phyloP scores from a whole-genome alignment of 257 asterid genomes.

The Eucommia ulmoides region DNA sequence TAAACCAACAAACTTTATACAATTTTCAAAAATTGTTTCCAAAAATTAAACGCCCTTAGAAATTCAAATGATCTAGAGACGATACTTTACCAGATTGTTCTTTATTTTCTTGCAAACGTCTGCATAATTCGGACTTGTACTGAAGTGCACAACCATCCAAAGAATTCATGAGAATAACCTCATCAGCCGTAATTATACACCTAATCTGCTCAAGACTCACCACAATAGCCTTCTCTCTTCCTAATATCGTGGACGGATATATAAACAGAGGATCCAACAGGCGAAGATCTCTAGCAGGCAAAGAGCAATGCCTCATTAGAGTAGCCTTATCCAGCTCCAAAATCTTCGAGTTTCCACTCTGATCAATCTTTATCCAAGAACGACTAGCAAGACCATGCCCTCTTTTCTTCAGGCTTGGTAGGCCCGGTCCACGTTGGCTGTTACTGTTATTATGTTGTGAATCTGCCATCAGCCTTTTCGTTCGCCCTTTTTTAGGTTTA shows the following conservation, averaged over 20 bases:
- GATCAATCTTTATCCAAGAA: conserved; percentile 88
- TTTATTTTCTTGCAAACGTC: conserved; percentile 70
- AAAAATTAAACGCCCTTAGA: too few species aligned
- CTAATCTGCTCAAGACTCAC: conserved; percentile 92
- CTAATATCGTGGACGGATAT: conserved; percentile 81
- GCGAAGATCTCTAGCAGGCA: conserved; percentile 97
- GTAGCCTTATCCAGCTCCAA: conserved; percentile 81
- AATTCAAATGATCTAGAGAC: too few species aligned
- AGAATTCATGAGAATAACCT: conserved; percentile 89
- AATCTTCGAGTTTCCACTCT: conserved; percentile 56
- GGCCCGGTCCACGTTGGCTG: conserved; percentile 25
- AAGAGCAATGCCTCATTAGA: conserved; percentile 77
- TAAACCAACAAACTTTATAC: too few species aligned
- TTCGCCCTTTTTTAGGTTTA: too few species aligned
- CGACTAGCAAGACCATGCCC: conserved; percentile 78
- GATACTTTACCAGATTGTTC: conserved; percentile 74
- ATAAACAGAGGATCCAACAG: conserved; percentile 94
- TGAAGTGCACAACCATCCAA: conserved; percentile 71
- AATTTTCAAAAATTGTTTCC: too few species aligned
- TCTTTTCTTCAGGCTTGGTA: conserved; percentile 79
- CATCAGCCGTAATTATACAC: conserved; percentile 94
- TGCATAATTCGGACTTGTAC: conserved; percentile 74
- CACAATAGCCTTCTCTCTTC: conserved; percentile 97
- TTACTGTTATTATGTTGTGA: too few species aligned
- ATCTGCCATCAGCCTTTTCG: too few species aligned